These are phyloP conservation scores for Breviolum minutum DNA, from an alignment of 73 alveolate species.

Conservation along the genomic window DNA sequence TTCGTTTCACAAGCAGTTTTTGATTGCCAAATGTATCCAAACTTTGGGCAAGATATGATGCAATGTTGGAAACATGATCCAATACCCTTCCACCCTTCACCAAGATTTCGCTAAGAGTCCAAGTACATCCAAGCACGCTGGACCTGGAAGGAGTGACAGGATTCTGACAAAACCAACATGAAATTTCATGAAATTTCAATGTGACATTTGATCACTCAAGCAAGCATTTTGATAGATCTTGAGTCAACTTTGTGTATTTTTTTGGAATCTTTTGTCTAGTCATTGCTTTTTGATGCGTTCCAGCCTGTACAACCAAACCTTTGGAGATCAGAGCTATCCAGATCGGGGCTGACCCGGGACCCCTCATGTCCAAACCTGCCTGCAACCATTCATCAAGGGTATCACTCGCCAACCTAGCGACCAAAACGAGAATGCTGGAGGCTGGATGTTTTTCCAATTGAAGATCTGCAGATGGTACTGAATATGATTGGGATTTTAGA, in stretches of 20 bases:
- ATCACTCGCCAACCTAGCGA: slow-evolving; percentile 88
- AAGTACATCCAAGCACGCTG: slow-evolving; percentile 97
- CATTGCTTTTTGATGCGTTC: no score
- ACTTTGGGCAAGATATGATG: no score
- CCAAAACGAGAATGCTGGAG: not conserved
- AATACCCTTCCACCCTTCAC: not conserved
- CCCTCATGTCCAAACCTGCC: not conserved
- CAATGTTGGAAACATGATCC: no score
- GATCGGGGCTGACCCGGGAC: no score
- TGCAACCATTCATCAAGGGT: slow-evolving; percentile 97
- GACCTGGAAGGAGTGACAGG: slow-evolving; percentile 38
- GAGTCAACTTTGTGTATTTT: no score
- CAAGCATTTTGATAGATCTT: no score
- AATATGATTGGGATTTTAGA: not conserved
- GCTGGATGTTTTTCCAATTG: not conserved
- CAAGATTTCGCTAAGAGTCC: slow-evolving; percentile 25
- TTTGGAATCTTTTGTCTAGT: no score
- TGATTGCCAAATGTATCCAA: no score
- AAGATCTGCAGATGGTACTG: not conserved
- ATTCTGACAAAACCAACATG: no score
- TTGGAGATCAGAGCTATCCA: no score
- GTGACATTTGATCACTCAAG: not conserved
- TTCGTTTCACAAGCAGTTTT: no score
- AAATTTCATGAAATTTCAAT: not conserved
- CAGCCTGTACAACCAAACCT: no score